These are phyloP conservation scores for Aureobasidium sp. DNA, from an alignment of 2,329 filamentous ascomycete species.

Conservation along the genomic window DNA sequence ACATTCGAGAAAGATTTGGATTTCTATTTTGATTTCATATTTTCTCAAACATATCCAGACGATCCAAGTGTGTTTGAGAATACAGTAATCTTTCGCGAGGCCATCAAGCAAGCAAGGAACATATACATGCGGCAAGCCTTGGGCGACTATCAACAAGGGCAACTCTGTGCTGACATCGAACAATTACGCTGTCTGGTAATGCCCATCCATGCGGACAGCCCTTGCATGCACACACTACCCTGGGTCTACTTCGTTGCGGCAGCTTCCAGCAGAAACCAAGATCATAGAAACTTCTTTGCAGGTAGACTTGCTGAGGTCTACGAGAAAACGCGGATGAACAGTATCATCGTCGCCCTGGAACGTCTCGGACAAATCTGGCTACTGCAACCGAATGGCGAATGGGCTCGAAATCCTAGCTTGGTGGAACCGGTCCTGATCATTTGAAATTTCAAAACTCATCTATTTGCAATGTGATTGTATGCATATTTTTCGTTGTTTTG, in stretches of 20 bases:
- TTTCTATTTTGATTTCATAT: slow-evolving; percentile 15
- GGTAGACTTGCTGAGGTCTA: slow-evolving; percentile 27
- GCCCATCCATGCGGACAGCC: slow-evolving; percentile 24
- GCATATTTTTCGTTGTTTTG: no score
- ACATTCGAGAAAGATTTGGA: not conserved
- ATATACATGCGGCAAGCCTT: not conserved
- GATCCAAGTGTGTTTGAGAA: not conserved
- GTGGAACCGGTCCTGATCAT: slow-evolving; percentile 15
- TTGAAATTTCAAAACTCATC: not conserved
- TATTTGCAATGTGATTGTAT: not conserved
- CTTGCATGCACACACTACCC: slow-evolving; percentile 34
- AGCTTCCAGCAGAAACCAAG: slow-evolving; percentile 32
- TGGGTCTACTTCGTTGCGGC: slow-evolving; percentile 39
- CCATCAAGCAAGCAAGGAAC: slow-evolving; percentile 2
- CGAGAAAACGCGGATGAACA: slow-evolving; percentile 32
- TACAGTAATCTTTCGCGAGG: slow-evolving; percentile 17
- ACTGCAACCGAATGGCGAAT: slow-evolving; percentile 3
- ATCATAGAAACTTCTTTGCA: slow-evolving; percentile 33
- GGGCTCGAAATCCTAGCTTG: slow-evolving; percentile 7
- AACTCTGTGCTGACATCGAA: slow-evolving; percentile 22
- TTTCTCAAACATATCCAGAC: not conserved
- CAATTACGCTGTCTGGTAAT: slow-evolving; percentile 28
- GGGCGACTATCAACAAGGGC: not conserved
- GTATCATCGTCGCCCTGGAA: slow-evolving; percentile 32
- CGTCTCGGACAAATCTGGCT: slow-evolving; percentile 32